phyloP scores from a whole-genome alignment of 345 rosid genomes.

The Linum usitatissimum region DNA sequence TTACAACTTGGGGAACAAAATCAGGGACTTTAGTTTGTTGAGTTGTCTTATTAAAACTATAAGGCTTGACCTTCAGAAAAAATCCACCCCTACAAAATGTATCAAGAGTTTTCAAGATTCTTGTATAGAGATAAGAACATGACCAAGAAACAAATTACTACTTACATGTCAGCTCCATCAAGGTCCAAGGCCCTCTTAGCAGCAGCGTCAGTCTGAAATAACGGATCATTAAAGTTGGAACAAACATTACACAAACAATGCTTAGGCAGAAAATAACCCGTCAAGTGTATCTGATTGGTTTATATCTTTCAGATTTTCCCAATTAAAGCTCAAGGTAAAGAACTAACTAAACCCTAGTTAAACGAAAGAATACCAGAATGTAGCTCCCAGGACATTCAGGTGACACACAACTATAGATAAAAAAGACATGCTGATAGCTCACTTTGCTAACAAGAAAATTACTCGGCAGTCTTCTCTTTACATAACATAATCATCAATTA shows the following conservation, averaged over 20 bases:
- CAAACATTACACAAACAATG: not conserved
- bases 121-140: not conserved
- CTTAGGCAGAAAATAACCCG: not conserved
- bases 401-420: no score
- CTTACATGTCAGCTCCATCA: constrained; percentile 80
- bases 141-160: constrained; percentile 10
- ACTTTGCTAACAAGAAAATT: not conserved
- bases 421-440: not conserved
- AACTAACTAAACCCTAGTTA: not conserved
- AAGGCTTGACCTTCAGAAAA: constrained; percentile 70
- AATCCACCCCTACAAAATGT: constrained; percentile 62
- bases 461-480: not conserved
- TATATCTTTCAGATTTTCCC: not conserved
- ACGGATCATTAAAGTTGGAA: not conserved
- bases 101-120: constrained; percentile 12
- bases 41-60: constrained; percentile 29
- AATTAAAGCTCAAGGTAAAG: not conserved
- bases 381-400: no score
- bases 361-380: not conserved
- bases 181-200: constrained; percentile 66
- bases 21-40: constrained; percentile 31
- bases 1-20: constrained; percentile 52
- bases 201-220: constrained; percentile 59
- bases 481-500: not conserved
- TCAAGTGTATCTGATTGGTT: not conserved